Percentiles rank a stretch among this genome's conserved stretches.
Conservation (phyloP, 495 filamentous ascomycete genomes). For the Cryomyces antarcticus region DNA sequence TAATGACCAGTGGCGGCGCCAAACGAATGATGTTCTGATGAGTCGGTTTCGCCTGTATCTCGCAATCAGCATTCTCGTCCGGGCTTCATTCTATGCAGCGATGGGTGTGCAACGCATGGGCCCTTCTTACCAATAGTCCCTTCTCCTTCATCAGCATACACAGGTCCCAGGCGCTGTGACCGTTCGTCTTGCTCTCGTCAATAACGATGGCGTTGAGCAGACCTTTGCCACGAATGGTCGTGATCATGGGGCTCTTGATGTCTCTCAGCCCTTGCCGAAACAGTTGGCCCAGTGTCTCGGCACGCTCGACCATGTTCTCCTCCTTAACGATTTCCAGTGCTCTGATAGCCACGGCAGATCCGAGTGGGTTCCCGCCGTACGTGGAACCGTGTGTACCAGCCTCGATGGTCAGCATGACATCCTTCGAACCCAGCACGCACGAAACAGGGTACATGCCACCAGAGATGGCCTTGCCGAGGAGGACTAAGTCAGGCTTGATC, state of each 20-base stretch:
- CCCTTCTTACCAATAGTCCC: constrained; percentile 59
- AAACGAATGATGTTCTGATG: constrained; percentile 74
- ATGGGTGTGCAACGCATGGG: constrained; percentile 24
- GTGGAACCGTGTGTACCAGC: constrained; percentile 93
- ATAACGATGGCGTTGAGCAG: constrained; percentile 93
- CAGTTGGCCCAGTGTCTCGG: constrained; percentile 59
- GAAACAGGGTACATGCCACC: constrained; percentile 98
- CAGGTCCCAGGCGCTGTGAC: constrained; percentile 88
- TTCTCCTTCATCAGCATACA: constrained; percentile 92
- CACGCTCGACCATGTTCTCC: constrained; percentile 65
- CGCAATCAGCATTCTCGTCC: constrained; percentile 11
- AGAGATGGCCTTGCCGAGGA: constrained; percentile 91
- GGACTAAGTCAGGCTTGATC: constrained; percentile 85
- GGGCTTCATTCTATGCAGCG: constrained; percentile 1
- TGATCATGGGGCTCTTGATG: constrained; percentile 61
- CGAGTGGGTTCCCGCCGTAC: constrained; percentile 94
- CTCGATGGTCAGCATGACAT: constrained; percentile 94
- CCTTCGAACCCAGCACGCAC: constrained; percentile 69
- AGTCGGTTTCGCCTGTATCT: constrained; percentile 76
- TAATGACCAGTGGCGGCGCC: constrained; percentile 23
- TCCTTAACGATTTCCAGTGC: constrained; percentile 90
- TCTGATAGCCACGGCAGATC: constrained; percentile 85
- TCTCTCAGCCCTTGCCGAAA: constrained; percentile 59
- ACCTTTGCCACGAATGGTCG: constrained; percentile 74
- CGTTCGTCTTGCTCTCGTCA: constrained; percentile 68